These are phyloP conservation scores for Russula sp. DNA, from an alignment of 768 basidiomycete genomes.

Conservation along the genomic window DNA sequence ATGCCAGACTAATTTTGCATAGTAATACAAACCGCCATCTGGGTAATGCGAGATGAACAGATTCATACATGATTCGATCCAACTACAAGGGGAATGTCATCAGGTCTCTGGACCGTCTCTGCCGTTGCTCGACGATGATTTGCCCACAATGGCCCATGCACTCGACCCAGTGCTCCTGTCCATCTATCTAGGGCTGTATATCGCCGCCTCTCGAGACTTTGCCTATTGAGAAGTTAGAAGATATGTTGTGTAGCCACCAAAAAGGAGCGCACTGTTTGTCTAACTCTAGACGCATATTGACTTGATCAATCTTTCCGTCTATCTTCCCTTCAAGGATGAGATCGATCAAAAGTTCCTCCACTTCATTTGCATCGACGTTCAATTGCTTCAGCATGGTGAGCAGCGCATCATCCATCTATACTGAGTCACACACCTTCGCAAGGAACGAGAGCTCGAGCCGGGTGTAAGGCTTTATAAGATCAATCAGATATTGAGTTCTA, in stretches of 20 bases:
- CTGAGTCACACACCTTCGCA: slow-evolving; percentile 60
- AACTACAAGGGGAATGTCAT: neutral
- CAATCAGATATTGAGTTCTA: slow-evolving; percentile 94
- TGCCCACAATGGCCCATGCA: slow-evolving; percentile 74
- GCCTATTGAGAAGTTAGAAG: slow-evolving; percentile 44
- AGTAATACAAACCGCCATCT: slow-evolving; percentile 22
- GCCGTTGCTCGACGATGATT: slow-evolving; percentile 47
- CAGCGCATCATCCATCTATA: too few species aligned
- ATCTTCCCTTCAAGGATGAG: slow-evolving; percentile 97
- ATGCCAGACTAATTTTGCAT: slow-evolving; percentile 1
- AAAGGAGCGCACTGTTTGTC: slow-evolving; percentile 66
- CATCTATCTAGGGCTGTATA: slow-evolving; percentile 79
- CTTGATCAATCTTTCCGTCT: slow-evolving; percentile 95
- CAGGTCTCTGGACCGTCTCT: slow-evolving; percentile 20
- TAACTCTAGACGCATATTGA: slow-evolving; percentile 87
- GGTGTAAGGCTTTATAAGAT: slow-evolving; percentile 97
- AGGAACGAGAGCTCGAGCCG: slow-evolving; percentile 91
- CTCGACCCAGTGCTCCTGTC: slow-evolving; percentile 74
- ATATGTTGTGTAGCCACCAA: neutral
- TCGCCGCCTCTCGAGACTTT: slow-evolving; percentile 83
- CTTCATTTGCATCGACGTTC: slow-evolving; percentile 87
- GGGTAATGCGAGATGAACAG: slow-evolving; percentile 14
- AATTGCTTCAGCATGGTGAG: slow-evolving; percentile 67
- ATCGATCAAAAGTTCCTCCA: slow-evolving; percentile 89
- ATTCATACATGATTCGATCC: slow-evolving; percentile 6